A percentile compares a stretch with the other conserved stretches of the same genome.
phyloP scores from a whole-genome alignment of 202 grass and related monocot species.

The Setaria italica region DNA sequence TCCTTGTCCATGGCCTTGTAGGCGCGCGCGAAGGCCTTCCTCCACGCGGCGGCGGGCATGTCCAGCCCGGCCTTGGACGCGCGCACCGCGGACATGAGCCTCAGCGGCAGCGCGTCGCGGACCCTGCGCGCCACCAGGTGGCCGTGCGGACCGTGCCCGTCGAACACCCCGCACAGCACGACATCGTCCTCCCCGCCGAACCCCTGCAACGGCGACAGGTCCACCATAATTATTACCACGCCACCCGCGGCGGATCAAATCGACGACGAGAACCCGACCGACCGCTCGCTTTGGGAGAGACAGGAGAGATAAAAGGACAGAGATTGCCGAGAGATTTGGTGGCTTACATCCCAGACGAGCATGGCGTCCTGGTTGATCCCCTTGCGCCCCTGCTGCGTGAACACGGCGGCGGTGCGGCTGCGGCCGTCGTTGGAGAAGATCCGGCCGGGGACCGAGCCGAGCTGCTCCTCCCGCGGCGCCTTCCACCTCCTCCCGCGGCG shows the following conservation, averaged over 20 bases:
- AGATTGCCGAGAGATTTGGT: no score
- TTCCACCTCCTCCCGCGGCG: slow-evolving; percentile 46
- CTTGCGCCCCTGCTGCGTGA: slow-evolving; percentile 93
- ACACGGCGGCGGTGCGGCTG: slow-evolving; percentile 68
- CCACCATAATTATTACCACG: slow-evolving; percentile 17
- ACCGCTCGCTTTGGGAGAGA: not conserved
- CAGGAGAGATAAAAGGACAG: not conserved
- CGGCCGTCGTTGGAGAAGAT: slow-evolving; percentile 97
- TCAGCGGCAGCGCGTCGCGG: slow-evolving; percentile 77
- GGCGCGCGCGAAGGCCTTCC: slow-evolving; percentile 73
- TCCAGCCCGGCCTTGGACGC: slow-evolving; percentile 45
- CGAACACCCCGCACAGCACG: slow-evolving; percentile 93
- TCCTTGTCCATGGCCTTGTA: slow-evolving; percentile 97
- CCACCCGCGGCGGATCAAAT: not conserved
- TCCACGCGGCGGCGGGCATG: slow-evolving; percentile 64
- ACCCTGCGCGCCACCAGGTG: slow-evolving; percentile 90
- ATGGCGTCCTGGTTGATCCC: slow-evolving; percentile 99
- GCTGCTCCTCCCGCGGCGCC: slow-evolving; percentile 71
- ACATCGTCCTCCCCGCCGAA: slow-evolving; percentile 69
- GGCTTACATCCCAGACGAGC: slow-evolving; percentile 96
- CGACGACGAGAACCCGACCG: not conserved
- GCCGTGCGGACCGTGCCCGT: slow-evolving; percentile 92
- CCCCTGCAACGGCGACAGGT: slow-evolving; percentile 46
- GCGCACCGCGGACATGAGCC: slow-evolving; percentile 73
- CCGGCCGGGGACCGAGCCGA: slow-evolving; percentile 71